Percentiles rank a stretch among this genome's conserved stretches.
These are phyloP conservation scores for Ziziphus jujuba DNA, from an alignment of 306 rosid species.

Conservation along the genomic window DNA sequence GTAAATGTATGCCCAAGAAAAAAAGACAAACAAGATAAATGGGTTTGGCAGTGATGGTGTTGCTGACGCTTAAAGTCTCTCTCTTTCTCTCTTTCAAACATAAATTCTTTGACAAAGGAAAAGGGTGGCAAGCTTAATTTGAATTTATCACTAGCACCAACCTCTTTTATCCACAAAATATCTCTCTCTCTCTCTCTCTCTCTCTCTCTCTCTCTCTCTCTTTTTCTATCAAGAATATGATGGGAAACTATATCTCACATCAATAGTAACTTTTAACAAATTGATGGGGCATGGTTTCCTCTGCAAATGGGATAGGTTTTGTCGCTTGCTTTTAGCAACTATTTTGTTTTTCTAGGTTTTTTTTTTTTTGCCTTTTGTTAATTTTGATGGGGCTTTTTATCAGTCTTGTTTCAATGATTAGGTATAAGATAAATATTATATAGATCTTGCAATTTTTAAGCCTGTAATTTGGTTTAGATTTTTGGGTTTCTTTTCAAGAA, in stretches of 20 bases:
- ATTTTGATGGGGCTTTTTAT: too few relatives aligned
- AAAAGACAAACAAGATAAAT: slow-evolving; percentile 27
- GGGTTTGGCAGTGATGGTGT: slow-evolving; percentile 20
- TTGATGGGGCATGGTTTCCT: slow-evolving; percentile 4
- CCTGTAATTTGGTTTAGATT: too few relatives aligned
- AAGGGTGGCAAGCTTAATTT: slow-evolving; percentile 6
- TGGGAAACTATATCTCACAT: slow-evolving; percentile 23
- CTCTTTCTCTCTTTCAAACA: slow-evolving; percentile 5
- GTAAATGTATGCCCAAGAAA: too few relatives aligned
- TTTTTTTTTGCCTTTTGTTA: too few relatives aligned
- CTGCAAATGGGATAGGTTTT: neutral
- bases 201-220: neutral
- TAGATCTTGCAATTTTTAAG: too few relatives aligned
- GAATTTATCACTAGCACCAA: slow-evolving; percentile 39
- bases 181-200: slow-evolving; percentile 10
- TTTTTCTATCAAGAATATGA: slow-evolving; percentile 16
- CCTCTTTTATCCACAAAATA: slow-evolving; percentile 20
- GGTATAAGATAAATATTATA: too few relatives aligned
- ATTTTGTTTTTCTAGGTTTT: too few relatives aligned
- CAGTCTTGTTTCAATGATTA: too few relatives aligned
- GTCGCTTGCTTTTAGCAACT: too few relatives aligned
- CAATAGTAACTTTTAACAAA: neutral
- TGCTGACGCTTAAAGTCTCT: slow-evolving; percentile 18
- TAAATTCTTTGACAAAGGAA: slow-evolving; percentile 23
- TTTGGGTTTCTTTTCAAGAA: too few relatives aligned